Conservation (phyloP, 2,329 filamentous ascomycete genomes). For the Penicillium sp. region DNA sequence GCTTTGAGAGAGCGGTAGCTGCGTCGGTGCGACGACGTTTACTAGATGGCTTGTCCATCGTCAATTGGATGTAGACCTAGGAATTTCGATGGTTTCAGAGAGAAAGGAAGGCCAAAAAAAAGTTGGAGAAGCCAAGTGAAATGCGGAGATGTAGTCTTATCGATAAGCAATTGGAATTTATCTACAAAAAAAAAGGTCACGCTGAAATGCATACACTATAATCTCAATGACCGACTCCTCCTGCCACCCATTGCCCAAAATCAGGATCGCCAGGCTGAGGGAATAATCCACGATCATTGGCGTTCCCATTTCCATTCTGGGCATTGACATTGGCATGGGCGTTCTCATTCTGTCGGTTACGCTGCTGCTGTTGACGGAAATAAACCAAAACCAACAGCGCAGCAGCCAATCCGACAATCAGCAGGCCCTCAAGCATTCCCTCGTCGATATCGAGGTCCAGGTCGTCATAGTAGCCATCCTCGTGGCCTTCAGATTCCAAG, state of each 20-base stretch:
- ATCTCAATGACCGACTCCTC: constrained; percentile 59
- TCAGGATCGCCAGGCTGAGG: constrained; percentile 67
- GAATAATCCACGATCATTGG: constrained; percentile 57
- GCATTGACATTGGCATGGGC: constrained; percentile 27
- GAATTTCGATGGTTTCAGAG: background rate
- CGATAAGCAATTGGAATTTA: constrained; percentile 18
- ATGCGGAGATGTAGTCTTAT: constrained; percentile 13
- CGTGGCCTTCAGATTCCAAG: constrained; percentile 34
- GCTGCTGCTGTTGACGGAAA: constrained; percentile 58
- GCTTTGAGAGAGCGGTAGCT: constrained; percentile 62
- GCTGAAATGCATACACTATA: constrained; percentile 1
- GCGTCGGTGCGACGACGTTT: constrained; percentile 66
- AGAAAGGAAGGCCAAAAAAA: background rate
- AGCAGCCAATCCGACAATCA: constrained; percentile 76
- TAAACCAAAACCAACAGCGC: constrained; percentile 76
- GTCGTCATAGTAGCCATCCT: constrained; percentile 60
- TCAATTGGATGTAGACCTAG: background rate
- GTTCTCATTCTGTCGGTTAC: constrained; percentile 40
- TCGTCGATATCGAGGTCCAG: constrained; percentile 67
- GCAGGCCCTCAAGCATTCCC: constrained; percentile 76
- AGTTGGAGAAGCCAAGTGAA: background rate
- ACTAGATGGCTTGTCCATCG: constrained; percentile 37
- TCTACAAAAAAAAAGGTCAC: constrained; percentile 18
- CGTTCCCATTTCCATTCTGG: constrained; percentile 30
- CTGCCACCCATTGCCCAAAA: constrained; percentile 66